Evolutionary conservation across 108 stramenopile species (phyloP).

Genomic region (Fistulifera solaris): DNA sequence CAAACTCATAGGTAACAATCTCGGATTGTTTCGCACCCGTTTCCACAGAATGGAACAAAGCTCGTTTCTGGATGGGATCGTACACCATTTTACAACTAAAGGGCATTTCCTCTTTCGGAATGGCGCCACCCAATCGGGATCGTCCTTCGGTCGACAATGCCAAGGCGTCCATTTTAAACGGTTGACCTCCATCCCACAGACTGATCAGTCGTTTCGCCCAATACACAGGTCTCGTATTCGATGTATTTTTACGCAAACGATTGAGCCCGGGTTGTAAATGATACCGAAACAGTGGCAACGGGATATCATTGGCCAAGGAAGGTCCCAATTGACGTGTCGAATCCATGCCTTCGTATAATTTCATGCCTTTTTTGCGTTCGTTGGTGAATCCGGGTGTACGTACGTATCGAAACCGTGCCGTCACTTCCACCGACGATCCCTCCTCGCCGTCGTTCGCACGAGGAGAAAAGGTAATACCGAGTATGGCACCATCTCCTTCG

Average conservation of each 20-base stretch:
- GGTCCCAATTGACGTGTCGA: slow-evolving; percentile 41
- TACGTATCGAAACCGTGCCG: slow-evolving; percentile 55
- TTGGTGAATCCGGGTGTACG: slow-evolving; percentile 72
- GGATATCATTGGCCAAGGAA: slow-evolving; percentile 55
- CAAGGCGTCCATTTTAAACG: slow-evolving; percentile 72
- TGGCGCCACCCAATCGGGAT: slow-evolving; percentile 68
- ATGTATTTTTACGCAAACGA: slow-evolving; percentile 71
- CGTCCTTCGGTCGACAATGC: slow-evolving; percentile 73
- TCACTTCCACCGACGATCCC: slow-evolving; percentile 12
- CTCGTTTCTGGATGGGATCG: slow-evolving; percentile 51
- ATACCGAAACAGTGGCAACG: slow-evolving; percentile 62
- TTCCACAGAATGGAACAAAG: slow-evolving; percentile 55
- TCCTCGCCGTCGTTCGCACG: slow-evolving; percentile 12
- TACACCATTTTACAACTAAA: slow-evolving; percentile 49
- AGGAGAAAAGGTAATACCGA: slow-evolving; percentile 67
- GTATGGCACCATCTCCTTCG: slow-evolving; percentile 72
- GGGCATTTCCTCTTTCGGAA: slow-evolving; percentile 56
- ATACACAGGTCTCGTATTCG: slow-evolving; percentile 63
- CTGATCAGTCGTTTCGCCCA: slow-evolving; percentile 66
- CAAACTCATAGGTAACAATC: slow-evolving; percentile 69
- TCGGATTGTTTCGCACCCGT: slow-evolving; percentile 38
- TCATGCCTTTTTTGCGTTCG: slow-evolving; percentile 73
- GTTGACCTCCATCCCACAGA: slow-evolving; percentile 75
- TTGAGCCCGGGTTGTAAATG: slow-evolving; percentile 75
- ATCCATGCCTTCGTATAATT: slow-evolving; percentile 73